Conservation (phyloP, 139 green algal species). For the Chlorella ohadii region DNA sequence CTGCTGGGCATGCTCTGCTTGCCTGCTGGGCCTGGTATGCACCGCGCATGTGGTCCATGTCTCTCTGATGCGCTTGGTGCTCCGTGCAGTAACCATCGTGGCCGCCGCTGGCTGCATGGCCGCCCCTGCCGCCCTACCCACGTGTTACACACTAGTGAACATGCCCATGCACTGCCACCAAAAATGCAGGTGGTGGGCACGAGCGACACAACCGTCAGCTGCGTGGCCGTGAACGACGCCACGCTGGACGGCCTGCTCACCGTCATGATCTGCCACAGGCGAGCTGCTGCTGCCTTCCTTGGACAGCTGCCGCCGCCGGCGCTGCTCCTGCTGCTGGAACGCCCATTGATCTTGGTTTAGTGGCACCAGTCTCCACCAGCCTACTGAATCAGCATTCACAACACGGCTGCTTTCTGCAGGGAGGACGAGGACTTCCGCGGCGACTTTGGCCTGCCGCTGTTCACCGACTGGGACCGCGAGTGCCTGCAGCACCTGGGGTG, state of each 20-base stretch:
- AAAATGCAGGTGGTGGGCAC: slow-evolving; percentile 51
- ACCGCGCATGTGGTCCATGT: too few species aligned
- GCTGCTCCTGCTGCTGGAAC: too few species aligned
- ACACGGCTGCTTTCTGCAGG: too few species aligned
- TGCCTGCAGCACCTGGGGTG: slow-evolving; percentile 48
- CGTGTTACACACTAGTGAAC: slow-evolving; percentile 75
- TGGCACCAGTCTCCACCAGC: too few species aligned
- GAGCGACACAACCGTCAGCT: slow-evolving; percentile 53
- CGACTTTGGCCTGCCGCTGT: slow-evolving; percentile 73
- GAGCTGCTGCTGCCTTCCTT: accelerated
- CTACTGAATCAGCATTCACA: too few species aligned
- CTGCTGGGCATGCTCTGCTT: not conserved
- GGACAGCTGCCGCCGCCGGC: too few species aligned
- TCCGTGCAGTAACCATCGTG: slow-evolving; percentile 31
- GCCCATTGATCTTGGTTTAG: too few species aligned
- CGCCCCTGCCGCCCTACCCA: slow-evolving; percentile 77
- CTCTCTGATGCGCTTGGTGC: too few species aligned
- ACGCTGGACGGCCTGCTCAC: slow-evolving; percentile 86
- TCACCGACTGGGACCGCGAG: slow-evolving; percentile 55
- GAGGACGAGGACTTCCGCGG: slow-evolving; percentile 27
- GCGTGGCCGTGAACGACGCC: slow-evolving; percentile 72
- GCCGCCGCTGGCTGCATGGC: slow-evolving; percentile 66
- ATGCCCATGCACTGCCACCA: slow-evolving; percentile 62
- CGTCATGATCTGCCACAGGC: slow-evolving; percentile 47
- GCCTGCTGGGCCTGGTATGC: too few species aligned